Conservation (phyloP, 352 stramenopile genomes). For the Globisporangium heterothallicum region DNA sequence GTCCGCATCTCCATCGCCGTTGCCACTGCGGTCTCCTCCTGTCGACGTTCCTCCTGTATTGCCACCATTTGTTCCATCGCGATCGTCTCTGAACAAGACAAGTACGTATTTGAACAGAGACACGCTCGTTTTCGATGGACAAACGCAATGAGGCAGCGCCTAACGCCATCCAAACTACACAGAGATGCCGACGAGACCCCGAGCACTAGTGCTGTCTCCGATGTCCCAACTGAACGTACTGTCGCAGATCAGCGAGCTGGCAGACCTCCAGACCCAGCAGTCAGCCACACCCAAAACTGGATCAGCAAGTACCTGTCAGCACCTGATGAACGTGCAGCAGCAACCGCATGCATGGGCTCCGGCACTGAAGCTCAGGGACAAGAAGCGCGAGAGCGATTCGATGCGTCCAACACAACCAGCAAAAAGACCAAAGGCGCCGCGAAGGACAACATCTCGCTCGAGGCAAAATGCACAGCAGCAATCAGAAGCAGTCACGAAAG, state of each 20-base stretch:
- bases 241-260: constrained; percentile 71
- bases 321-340: background rate
- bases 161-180: background rate
- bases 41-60: background rate
- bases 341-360: constrained; percentile 22
- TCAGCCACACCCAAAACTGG: background rate
- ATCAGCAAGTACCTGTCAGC: background rate
- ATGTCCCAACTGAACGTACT: constrained; percentile 68
- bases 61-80: background rate
- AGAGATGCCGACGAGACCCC: background rate
- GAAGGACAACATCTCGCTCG: constrained; percentile 4
- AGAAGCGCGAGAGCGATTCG: constrained; percentile 1
- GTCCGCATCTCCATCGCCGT: background rate
- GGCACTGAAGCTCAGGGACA: background rate
- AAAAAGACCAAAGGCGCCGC: constrained; percentile 1
- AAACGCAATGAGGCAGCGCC: no score
- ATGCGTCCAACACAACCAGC: background rate
- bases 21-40: background rate
- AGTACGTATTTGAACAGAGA: background rate
- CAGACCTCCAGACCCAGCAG: constrained; percentile 23
- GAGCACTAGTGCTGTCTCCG: constrained; percentile 48
- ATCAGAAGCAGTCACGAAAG: constrained; percentile 10
- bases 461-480: background rate
- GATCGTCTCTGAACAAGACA: background rate
- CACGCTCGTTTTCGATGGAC: background rate